Percentiles rank a stretch among this genome's conserved stretches.
These are phyloP conservation scores for Pyrenophora seminiperda DNA, from an alignment of 2,329 filamentous ascomycete species.

Conservation along the genomic window DNA sequence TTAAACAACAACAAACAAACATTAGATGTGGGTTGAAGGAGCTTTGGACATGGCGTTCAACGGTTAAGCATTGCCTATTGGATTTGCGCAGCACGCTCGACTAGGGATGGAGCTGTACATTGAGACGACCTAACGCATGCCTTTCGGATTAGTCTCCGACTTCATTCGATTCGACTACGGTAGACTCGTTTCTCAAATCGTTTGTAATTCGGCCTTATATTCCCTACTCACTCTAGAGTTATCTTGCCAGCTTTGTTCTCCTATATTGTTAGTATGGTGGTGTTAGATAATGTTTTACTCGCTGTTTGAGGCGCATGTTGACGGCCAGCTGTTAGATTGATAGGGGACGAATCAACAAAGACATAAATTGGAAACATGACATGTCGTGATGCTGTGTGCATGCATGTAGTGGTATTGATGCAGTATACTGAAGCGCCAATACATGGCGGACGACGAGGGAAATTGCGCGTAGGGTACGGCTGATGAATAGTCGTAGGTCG, in stretches of 20 bases:
- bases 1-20: constrained; percentile 25
- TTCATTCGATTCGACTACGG: constrained; percentile 7
- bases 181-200: constrained; percentile 10
- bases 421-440: not conserved
- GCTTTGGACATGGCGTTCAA: constrained; percentile 34
- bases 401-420: too few relatives aligned
- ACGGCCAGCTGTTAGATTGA: constrained; percentile 25
- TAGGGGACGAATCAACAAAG: constrained; percentile 31
- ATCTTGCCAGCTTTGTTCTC: constrained; percentile 12
- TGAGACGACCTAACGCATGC: constrained; percentile 31
- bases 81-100: constrained; percentile 30
- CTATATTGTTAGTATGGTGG: constrained; percentile 11
- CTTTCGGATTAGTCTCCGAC: constrained; percentile 9
- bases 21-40: constrained; percentile 19
- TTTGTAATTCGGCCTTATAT: constrained; percentile 14
- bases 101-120: constrained; percentile 37
- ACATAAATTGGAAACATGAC: constrained; percentile 25
- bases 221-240: constrained; percentile 6
- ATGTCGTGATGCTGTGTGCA: not conserved
- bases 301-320: constrained; percentile 14
- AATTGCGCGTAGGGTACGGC: too few relatives aligned
- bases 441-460: too few relatives aligned
- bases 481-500: too few relatives aligned
- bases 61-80: constrained; percentile 23
- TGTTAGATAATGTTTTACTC: constrained; percentile 21